Conservation (phyloP, 768 basidiomycete genomes). For the Boletus vermiculosoides region DNA sequence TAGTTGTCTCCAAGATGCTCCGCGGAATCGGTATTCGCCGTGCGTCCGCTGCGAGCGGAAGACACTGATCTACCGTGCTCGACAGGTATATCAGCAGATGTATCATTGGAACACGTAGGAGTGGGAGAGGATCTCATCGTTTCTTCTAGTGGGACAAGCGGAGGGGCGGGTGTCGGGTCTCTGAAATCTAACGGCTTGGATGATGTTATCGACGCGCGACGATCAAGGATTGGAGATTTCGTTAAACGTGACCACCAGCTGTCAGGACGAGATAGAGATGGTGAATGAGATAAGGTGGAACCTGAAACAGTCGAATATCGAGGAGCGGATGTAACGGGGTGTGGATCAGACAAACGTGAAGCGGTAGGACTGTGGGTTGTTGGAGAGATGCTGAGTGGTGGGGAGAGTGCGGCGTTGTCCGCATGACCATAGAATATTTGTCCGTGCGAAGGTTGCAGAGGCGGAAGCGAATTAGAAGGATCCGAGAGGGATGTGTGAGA, state of each 20-base stretch:
- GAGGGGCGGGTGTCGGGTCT: slow-evolving; percentile 78
- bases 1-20: slow-evolving; percentile 64
- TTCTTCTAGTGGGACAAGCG: slow-evolving; percentile 59
- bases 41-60: slow-evolving; percentile 55
- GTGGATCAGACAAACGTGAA: slow-evolving; percentile 27
- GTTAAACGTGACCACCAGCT: slow-evolving; percentile 80
- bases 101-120: slow-evolving; percentile 16
- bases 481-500: slow-evolving; percentile 25
- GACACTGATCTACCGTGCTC: slow-evolving; percentile 37
- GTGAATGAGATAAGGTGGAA: slow-evolving; percentile 39
- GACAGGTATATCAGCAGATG: slow-evolving; percentile 12
- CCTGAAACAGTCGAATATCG: slow-evolving; percentile 45
- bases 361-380: slow-evolving; percentile 23
- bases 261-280: slow-evolving; percentile 61
- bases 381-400: slow-evolving; percentile 13
- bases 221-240: slow-evolving; percentile 62
- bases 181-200: slow-evolving; percentile 53
- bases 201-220: slow-evolving; percentile 44
- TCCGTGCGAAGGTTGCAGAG: slow-evolving; percentile 23
- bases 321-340: slow-evolving; percentile 29
- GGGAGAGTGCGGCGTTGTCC: slow-evolving; percentile 23
- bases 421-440: slow-evolving; percentile 27
- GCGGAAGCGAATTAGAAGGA: slow-evolving; percentile 26
- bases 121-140: slow-evolving; percentile 15
- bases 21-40: slow-evolving; percentile 67